Evolutionary conservation across 257 asterid species (phyloP).

Genomic region (Solanum bulbocastanum): DNA sequence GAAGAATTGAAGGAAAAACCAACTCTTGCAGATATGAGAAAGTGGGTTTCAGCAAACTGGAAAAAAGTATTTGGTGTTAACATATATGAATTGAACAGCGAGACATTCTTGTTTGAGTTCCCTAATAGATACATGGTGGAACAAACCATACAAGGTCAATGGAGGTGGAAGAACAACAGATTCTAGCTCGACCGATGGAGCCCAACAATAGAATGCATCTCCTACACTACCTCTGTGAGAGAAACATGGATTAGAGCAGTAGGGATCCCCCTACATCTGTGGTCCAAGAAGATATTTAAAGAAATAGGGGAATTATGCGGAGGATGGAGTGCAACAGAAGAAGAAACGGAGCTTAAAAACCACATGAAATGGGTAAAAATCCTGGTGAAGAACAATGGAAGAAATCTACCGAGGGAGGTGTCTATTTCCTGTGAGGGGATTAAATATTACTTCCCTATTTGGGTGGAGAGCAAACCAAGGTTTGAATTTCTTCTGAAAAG

Average conservation of each 20-base stretch:
- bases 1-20: not conserved
- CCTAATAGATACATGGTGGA: too few species aligned
- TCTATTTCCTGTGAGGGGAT: too few species aligned
- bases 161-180: too few species aligned
- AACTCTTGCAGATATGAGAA: not conserved
- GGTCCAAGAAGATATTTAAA: not conserved
- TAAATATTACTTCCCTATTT: too few species aligned
- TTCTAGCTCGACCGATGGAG: too few species aligned
- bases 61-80: not conserved
- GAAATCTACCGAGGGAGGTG: too few species aligned
- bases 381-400: too few species aligned
- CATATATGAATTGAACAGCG: not conserved
- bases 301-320: not conserved
- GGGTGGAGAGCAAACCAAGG: not conserved
- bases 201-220: not conserved
- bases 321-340: not conserved
- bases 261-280: not conserved
- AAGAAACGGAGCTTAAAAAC: too few species aligned
- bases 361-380: too few species aligned
- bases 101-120: too few species aligned
- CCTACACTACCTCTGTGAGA: not conserved
- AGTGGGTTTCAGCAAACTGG: not conserved
- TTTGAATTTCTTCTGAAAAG: not conserved
- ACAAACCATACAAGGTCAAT: too few species aligned
- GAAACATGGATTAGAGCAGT: not conserved